These are phyloP conservation scores for Thalassiosira livingstoniorum DNA, from an alignment of 352 stramenopile species.

Conservation along the genomic window DNA sequence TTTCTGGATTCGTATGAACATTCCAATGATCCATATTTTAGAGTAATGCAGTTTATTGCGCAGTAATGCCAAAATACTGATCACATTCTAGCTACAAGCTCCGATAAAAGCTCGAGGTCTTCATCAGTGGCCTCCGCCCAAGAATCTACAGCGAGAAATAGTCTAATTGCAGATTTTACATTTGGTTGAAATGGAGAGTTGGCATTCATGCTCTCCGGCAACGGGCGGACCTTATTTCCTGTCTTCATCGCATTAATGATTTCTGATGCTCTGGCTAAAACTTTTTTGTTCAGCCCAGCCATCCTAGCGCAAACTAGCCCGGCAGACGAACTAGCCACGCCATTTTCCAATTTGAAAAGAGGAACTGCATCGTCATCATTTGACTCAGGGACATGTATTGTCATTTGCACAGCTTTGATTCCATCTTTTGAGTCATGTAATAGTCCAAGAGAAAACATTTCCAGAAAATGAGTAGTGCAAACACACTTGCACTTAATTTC, in stretches of 20 bases:
- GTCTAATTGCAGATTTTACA: slow-evolving; percentile 59
- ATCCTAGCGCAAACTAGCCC: slow-evolving; percentile 83
- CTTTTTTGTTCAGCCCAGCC: slow-evolving; percentile 72
- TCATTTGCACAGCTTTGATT: slow-evolving; percentile 81
- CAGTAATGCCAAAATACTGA: too few relatives aligned
- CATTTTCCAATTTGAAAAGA: slow-evolving; percentile 83
- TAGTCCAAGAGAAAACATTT: slow-evolving; percentile 83
- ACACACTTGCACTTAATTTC: slow-evolving; percentile 72
- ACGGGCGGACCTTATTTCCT: slow-evolving; percentile 62
- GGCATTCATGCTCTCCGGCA: slow-evolving; percentile 57
- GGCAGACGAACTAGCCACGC: slow-evolving; percentile 79
- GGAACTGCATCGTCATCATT: slow-evolving; percentile 73
- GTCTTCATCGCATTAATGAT: slow-evolving; percentile 76
- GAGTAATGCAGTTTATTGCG: too few relatives aligned
- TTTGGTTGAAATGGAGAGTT: slow-evolving; percentile 68
- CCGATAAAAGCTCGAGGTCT: slow-evolving; percentile 53
- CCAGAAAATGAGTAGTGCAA: slow-evolving; percentile 85
- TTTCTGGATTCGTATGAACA: too few relatives aligned
- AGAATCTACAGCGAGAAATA: slow-evolving; percentile 64
- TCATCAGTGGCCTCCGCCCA: slow-evolving; percentile 58
- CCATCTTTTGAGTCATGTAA: slow-evolving; percentile 66
- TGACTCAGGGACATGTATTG: slow-evolving; percentile 76
- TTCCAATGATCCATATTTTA: too few relatives aligned
- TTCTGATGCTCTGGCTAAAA: slow-evolving; percentile 73
- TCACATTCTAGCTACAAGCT: slow-evolving; percentile 55